phyloP scores from a whole-genome alignment of 1,284 basidiomycete genomes.

The Irpex sp. region DNA sequence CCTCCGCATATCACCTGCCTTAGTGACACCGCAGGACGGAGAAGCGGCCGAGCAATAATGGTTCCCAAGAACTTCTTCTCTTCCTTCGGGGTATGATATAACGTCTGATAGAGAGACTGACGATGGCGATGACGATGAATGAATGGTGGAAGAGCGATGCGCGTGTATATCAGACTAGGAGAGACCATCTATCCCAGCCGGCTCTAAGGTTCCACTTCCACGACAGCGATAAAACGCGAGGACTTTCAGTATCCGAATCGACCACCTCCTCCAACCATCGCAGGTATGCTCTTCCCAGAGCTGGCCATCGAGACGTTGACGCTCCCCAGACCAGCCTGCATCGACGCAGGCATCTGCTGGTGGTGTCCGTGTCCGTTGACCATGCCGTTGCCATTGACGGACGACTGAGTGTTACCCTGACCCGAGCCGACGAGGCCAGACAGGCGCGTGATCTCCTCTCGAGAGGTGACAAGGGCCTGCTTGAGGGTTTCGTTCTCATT shows the following conservation, averaged over 20 bases:
- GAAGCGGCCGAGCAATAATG: neutral
- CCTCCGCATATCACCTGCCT: neutral
- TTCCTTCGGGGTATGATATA: too few species aligned
- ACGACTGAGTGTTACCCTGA: constrained; percentile 31
- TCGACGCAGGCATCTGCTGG: constrained; percentile 1
- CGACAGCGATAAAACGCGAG: neutral
- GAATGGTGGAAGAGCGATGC: neutral
- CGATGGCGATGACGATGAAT: neutral
- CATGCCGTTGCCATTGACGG: constrained; percentile 8
- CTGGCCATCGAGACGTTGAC: neutral
- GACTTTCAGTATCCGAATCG: neutral
- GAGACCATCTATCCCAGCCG: neutral
- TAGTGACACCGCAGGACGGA: neutral
- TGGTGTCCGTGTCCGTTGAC: neutral
- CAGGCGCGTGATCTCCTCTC: constrained; percentile 78
- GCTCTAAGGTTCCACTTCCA: neutral
- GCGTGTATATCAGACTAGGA: neutral
- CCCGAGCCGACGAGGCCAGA: constrained; percentile 64
- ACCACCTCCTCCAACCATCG: neutral
- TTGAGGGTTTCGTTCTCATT: constrained; percentile 94
- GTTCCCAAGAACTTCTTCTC: too few species aligned
- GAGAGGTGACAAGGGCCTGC: constrained; percentile 67
- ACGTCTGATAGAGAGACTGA: neutral
- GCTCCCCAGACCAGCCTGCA: neutral
- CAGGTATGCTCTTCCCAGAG: neutral